Evolutionary conservation across 2,329 filamentous ascomycete genomes (phyloP), one percentile per base, ranked within the genome.

Genomic region (Pseudogymnoascus sp.): DNA sequence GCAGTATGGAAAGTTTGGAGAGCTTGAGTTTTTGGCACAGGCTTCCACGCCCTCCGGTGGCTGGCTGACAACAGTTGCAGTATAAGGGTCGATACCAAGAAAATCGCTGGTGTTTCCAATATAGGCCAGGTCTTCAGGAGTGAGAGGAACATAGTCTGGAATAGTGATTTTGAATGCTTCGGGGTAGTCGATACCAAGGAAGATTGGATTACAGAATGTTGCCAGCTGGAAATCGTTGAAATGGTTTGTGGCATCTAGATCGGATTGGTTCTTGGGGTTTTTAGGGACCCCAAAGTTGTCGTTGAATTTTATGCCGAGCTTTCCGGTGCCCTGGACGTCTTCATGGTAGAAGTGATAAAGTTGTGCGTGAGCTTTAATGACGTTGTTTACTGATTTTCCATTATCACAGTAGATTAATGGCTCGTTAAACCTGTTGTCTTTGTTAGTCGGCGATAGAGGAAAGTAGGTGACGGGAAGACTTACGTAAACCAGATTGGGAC

Each of bases 51-150:
- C 81, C 7, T 72, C 73, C 4, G 68, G 67, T 0, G 81, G 78
- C 0, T 78, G 76, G 1, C 78, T 77, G 5, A 83, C 77, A 0
- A 83, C 79, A 0, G 79, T 81, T 0, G 82, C 80, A 0, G 80
- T 84, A 72, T 86, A 87, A 0, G 82, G 80, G 65, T 86, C 83
- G 40, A 86, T 77, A 10, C 77, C 81, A 31, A 83, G 75, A 65
- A 84, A 84, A 68, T 86, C 84, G 4, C 78, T 77, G 0, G 78
- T 83, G n/a, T 77, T 75, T n/a, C 75, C 73, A 35, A 83, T 77
- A 59, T 79, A 79, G 1, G 68, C 70, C 5, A 87, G 72, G 29
- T 87, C 78, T 2, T 74, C 71, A 0, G 75, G 66, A 1, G 74
- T 82, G 26, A 86, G 71, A 0, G 77, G 76, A 6, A 79, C 75